Conservation (phyloP, 2,329 filamentous ascomycete genomes). For the Colletotrichum euphorbiae region DNA sequence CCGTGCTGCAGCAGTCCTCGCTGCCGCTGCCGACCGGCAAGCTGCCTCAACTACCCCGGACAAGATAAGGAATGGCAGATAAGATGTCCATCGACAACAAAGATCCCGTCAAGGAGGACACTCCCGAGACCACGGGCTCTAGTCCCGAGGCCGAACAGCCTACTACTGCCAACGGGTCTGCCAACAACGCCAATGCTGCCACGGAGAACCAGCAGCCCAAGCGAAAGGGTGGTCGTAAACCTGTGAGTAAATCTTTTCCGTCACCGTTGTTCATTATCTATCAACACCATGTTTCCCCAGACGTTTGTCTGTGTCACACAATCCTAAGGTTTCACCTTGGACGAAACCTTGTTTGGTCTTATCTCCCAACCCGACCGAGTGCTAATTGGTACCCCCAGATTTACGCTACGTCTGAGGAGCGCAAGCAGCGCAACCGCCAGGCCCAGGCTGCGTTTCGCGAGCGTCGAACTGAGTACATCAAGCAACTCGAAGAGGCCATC, state of each 20-base stretch:
- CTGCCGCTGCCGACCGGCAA: conserved; percentile 51
- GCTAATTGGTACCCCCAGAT: conserved; percentile 68
- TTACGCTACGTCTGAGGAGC: conserved; percentile 97
- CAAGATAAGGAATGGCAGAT: conserved; percentile 68
- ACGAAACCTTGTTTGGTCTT: conserved; percentile 32
- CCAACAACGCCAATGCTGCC: conserved; percentile 46
- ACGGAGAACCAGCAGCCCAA: conserved; percentile 79
- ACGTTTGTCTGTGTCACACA: conserved; percentile 30
- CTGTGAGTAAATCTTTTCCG: conserved; percentile 74
- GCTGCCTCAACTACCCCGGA: conserved; percentile 46
- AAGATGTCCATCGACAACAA: conserved; percentile 76
- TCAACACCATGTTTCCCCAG: conserved; percentile 34
- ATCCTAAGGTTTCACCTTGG: conserved; percentile 23
- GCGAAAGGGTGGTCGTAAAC: conserved; percentile 96
- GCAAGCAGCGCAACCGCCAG: conserved; percentile 97
- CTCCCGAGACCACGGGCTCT: conserved; percentile 71
- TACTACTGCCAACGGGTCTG: conserved; percentile 47
- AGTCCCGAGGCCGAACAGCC: conserved; percentile 68
- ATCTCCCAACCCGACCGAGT: conserved; percentile 39
- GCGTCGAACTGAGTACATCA: conserved; percentile 98
- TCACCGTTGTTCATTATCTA: conserved; percentile 28
- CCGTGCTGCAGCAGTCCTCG: conserved; percentile 43
- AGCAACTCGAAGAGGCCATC: conserved; percentile 97
- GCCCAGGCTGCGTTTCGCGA: conserved; percentile 98
- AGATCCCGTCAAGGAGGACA: conserved; percentile 67